Base-by-base conservation (phyloP, 306 rosid genomes). In the Trifolium subterraneum region DNA sequence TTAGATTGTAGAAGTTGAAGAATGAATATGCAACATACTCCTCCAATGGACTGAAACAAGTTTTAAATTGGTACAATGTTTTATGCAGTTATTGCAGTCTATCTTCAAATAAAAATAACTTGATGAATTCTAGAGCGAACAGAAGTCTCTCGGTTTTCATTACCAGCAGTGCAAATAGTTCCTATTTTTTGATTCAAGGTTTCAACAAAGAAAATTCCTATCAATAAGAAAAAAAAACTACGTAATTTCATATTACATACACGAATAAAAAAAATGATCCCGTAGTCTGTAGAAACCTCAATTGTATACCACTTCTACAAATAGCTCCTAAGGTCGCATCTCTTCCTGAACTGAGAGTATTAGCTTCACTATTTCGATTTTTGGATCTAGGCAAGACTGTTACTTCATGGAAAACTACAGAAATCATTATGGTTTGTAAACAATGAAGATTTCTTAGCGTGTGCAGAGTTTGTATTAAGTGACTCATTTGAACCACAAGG, bases 391-490 rank as follows among this genome's bases (percentile, higher is more conserved):
- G 22, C 5, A 27, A 51, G 59, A 15, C 64, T 33, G 29, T 67
- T 27, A 15, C 18, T 33, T 71, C 27, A n/a, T 44, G 38, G 12
- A 68, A 42, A 64, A 64, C 47, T 70, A 1, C 19, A 59, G 0
- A 64, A 35, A 71, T 68, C 16, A 59, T 58, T 68, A 29, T 25
- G 36, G 56, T 76, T 50, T 61, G 68, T 33, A 60, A 54, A 8
- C 55, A 68, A 58, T 11, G 20, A 75, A 64, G 76, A 35, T 35
- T 65, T 66, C 45, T 73, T 33, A 62, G 20, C 68, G 51, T 45
- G 38, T 78, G 51, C 76, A 64, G n/a, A 50, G 51, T 54, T 58
- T 81, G n/a, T 52, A 61, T 38, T 44, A 35, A 14, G 20, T 31
- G 47, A 39, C 68, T 38, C 68, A 59, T 66, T 52, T 22, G 41